Conservation (phyloP, 768 basidiomycete genomes). For the Termitomyces sp. region DNA sequence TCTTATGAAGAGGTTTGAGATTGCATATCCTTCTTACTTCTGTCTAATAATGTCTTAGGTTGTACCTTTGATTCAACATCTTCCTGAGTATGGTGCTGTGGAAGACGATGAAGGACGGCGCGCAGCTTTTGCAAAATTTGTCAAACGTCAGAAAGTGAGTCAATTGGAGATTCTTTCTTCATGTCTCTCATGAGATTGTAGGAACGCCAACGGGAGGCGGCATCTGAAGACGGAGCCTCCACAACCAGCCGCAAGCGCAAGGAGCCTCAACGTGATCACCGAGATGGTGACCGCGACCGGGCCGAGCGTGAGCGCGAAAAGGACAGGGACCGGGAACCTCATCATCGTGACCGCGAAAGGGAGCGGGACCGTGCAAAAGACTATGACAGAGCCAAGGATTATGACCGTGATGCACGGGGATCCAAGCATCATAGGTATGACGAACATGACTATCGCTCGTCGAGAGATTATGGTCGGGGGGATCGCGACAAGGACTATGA, state of each 20-base stretch:
- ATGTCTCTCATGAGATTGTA: constrained; percentile 21
- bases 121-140: constrained; percentile 81
- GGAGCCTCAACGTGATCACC: constrained; percentile 57
- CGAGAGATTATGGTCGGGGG: constrained; percentile 34
- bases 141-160: constrained; percentile 84
- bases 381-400: constrained; percentile 18
- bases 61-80: constrained; percentile 71
- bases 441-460: constrained; percentile 41
- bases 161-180: background rate
- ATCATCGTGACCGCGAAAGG: constrained; percentile 29
- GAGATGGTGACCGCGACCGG: constrained; percentile 45
- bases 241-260: constrained; percentile 79
- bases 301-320: constrained; percentile 37
- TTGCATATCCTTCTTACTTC: background rate
- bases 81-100: constrained; percentile 84
- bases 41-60: constrained; percentile 37
- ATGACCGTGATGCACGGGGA: constrained; percentile 35
- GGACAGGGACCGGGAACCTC: constrained; percentile 29
- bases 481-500: constrained; percentile 38
- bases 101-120: constrained; percentile 85
- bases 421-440: constrained; percentile 49
- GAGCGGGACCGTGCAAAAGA: constrained; percentile 29
- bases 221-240: constrained; percentile 83
- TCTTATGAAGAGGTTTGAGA: constrained; percentile 76
- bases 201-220: constrained; percentile 75